phyloP scores from a whole-genome alignment of 257 asterid species.

The Solanum chiquidenum region DNA sequence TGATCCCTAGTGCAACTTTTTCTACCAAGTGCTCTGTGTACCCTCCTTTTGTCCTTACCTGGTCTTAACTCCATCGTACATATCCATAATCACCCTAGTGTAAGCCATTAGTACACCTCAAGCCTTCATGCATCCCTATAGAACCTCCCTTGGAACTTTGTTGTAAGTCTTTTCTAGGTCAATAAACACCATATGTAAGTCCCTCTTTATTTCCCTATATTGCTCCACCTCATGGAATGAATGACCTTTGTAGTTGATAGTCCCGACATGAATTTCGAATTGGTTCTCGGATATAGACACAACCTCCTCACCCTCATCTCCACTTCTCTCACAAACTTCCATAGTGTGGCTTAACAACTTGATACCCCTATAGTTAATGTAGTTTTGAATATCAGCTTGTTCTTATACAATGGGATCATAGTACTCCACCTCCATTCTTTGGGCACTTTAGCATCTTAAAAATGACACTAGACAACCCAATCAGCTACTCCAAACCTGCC shows the following conservation, averaged over 20 bases:
- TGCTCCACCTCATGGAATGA: background rate
- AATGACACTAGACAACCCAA: background rate
- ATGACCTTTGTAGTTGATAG: background rate
- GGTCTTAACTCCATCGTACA: background rate
- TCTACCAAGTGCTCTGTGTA: background rate
- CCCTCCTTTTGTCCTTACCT: background rate
- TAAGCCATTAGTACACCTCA: background rate
- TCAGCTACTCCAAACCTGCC: background rate
- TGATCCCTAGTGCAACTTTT: background rate
- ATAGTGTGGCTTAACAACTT: background rate
- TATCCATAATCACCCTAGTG: background rate
- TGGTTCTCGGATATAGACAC: background rate
- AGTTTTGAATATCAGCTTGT: background rate
- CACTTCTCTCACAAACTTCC: background rate
- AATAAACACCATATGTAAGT: background rate
- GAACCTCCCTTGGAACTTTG: background rate
- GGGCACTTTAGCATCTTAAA: background rate
- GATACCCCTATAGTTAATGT: background rate
- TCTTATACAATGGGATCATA: background rate
- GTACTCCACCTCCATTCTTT: background rate
- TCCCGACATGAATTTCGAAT: background rate
- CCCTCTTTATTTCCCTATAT: background rate
- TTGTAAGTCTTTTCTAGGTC: background rate
- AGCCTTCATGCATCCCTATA: background rate
- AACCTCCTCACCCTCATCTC: background rate